phyloP scores from a whole-genome alignment of 1,284 basidiomycete species.

The Irpex sp. region DNA sequence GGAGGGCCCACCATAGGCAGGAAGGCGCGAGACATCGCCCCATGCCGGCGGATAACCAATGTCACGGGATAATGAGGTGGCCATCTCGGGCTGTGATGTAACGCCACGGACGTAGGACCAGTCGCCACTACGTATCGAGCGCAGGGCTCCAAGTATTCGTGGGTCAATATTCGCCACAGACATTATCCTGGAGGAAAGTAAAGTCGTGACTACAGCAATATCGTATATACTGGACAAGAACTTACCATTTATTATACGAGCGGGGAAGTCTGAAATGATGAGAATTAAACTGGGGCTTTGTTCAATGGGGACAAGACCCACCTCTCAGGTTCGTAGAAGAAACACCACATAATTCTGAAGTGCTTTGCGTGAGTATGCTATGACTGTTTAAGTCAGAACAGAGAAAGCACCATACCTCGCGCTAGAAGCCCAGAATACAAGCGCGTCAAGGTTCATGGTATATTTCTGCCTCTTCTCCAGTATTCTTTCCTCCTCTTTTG shows the following conservation, averaged over 20 bases:
- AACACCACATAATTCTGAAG: conserved; percentile 82
- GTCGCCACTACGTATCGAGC: conserved; percentile 44
- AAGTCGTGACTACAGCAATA: background rate
- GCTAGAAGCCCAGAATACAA: conserved; percentile 72
- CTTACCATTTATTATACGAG: conserved; percentile 68
- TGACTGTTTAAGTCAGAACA: background rate
- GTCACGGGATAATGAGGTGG: conserved; percentile 45
- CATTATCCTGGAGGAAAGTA: conserved; percentile 45
- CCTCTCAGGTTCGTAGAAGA: conserved; percentile 72
- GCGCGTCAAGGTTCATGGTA: conserved; percentile 54
- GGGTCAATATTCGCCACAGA: conserved; percentile 64
- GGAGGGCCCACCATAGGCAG: conserved; percentile 51
- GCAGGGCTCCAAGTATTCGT: conserved; percentile 52
- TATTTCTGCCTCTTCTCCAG: conserved; percentile 27
- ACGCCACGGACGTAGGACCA: conserved; percentile 57
- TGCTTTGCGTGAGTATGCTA: conserved; percentile 1
- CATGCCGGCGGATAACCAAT: conserved; percentile 57
- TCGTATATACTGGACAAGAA: background rate
- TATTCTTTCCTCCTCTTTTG: conserved; percentile 13
- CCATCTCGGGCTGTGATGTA: conserved; percentile 33
- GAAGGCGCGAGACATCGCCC: conserved; percentile 57
- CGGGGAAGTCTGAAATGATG: conserved; percentile 54
- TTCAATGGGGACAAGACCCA: conserved; percentile 23
- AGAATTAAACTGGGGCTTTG: background rate
- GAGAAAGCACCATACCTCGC: conserved; percentile 49